Evolutionary conservation across 1,284 basidiomycete species (phyloP), one percentile per base, ranked within the genome.

Genomic region (Ceratobasidium papillatum): DNA sequence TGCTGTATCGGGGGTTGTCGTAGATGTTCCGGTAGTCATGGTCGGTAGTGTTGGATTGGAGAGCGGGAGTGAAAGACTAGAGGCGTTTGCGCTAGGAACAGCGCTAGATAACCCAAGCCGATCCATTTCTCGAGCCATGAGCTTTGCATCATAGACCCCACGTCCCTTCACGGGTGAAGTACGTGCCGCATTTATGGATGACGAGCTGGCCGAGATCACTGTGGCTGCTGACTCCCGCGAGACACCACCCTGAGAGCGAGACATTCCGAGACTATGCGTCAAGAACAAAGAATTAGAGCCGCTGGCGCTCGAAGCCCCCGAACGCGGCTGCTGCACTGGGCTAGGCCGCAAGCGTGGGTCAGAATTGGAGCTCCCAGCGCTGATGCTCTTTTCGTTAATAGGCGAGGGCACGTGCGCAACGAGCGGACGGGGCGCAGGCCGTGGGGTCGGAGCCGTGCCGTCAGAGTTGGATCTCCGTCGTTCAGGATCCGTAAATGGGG

Each of bases 1-100:
- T n/a, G 52, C 89, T 85, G 73, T 89, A 88, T 95, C 95, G 96
- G 11, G 94, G 91, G 78, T 90, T 85, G 63, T 89, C 4, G 84
- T 82, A 4, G 84, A 78, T 22, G 84, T 77, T 75, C 69, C 83
- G 3, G 64, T 30, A 22, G 58, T 54, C 27, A 75, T 68, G 9
- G 58, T 63, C 34, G 66, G 80, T 84, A 76, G 86, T 79, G 45
- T 85, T 78, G 47, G 82, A 73, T 62, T 74, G 47, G 32, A 74
- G 12, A 38, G 69, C 38, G 45, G 76, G 34, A 62, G 64, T 45
- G 36, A 62, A 19, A 73, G 68, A 14, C 52, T 52, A 8, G 58
- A 64, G 12, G 38, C 58, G 45, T 74, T 63, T 27, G 75, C 54
- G n/a, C 75, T 72, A 11, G 65, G 75, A 41, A 51, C 47, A 22